Base-by-base conservation (phyloP, 2,329 filamentous ascomycete species). In the Blumeria hordei region DNA sequence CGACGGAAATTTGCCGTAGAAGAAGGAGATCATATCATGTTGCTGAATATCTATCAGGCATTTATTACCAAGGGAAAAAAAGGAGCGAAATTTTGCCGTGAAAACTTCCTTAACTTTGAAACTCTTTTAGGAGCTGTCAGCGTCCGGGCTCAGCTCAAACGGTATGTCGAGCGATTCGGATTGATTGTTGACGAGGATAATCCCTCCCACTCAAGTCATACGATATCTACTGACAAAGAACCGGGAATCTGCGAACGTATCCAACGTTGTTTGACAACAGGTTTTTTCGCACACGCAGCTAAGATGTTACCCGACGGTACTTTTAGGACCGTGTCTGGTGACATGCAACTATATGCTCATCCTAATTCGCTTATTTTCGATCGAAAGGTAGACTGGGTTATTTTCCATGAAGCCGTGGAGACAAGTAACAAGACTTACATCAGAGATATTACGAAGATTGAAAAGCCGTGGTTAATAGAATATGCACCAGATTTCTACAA, bases 361-460 rank as follows among this genome's bases (percentile, higher is more conserved):
- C 92, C 92, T 0, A 94, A 80, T 64, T 93, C 85, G 41, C 70
- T 96, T 61, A 87, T 96, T 80, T 96, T 96, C 72, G 94, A 94
- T 67, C 80, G 88, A 56, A 95, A 93, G 70, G 87, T 87, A 10
- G 88, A 95, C 59, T 96, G 90, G 88, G 88, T 96, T 9, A 76
- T 98, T 36, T 98, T 95, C 64, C 84, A 93, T 62, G 90, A 95
- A 69, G 79, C 94, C 39, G 78, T 94, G 73, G 86, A 96, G 70
- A 93, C 85, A 4, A 79, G 83, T 9, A 78, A 77, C 59, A 96
- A 96, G 72, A 88, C 78, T 0, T 96, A 83, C 65, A 93, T 98
- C 62, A 75, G 87, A 55, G 90, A 96, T 67, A 72, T 96, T 57
- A 92, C 82, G n/a, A 92, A 86, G 70, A 85, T 96, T 62, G 85